A percentile compares a stretch with the other conserved stretches of the same genome.
phyloP scores from a whole-genome alignment of 257 asterid species.

The Prunella vulgaris region DNA sequence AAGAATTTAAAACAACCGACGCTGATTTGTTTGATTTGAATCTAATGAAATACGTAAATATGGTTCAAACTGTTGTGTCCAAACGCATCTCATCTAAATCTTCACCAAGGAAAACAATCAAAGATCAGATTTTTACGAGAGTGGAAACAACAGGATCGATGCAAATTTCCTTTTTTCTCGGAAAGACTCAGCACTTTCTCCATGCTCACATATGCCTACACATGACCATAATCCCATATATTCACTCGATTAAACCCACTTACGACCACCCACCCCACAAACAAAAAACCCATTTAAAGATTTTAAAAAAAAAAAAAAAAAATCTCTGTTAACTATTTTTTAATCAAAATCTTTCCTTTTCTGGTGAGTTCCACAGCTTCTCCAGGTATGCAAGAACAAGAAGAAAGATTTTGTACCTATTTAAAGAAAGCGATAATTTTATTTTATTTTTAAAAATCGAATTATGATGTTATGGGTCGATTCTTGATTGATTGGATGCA shows the following conservation, averaged over 20 bases:
- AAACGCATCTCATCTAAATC: not conserved
- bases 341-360: not conserved
- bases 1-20: no score
- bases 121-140: not conserved
- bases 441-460: not conserved
- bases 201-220: not conserved
- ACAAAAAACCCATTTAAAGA: not conserved
- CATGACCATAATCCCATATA: not conserved
- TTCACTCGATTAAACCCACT: not conserved
- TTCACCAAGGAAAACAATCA: not conserved
- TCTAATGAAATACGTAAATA: no score
- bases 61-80: not conserved
- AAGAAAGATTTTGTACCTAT: not conserved
- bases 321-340: not conserved
- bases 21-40: no score
- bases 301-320: no score
- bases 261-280: not conserved
- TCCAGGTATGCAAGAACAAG: not conserved
- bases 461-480: not conserved
- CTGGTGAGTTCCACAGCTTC: constrained; percentile 13
- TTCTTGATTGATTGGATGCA: not conserved
- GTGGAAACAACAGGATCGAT: not conserved
- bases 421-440: not conserved
- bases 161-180: constrained; percentile 5
- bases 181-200: not conserved